Evolutionary conservation across 768 basidiomycete genomes (phyloP), one percentile per base, ranked within the genome.

Genomic region (Royoungia palumana): DNA sequence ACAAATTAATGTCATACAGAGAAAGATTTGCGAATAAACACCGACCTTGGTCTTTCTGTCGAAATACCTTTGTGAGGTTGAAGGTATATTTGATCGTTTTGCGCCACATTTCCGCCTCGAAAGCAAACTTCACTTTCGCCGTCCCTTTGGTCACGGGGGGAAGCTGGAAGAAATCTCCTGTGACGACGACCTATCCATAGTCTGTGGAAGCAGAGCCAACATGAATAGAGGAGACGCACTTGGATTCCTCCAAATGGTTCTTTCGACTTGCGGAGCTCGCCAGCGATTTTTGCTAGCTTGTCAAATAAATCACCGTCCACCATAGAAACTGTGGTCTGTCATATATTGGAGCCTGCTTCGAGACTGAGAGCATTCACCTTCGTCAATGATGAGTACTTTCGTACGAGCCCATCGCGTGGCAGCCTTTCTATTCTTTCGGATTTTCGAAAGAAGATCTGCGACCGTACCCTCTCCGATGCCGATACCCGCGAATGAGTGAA

Each of bases 101-200:
- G 30, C 68, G 70, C 96, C 96, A 97, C 46, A 70, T 66, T 16
- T 78, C 69, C 0, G 93, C 94, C 61, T 99, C 94, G 61, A 99
- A 99, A 1, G 91, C 92, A 59, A 97, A 98, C 60, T 85, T 91
- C 36, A 89, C 80, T 44, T 68, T 54, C 0, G 64, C 64, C n/a
- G 62, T 47, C 21, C 77, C 74, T 64, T 85, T 94, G 7, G 75
- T 74, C 0, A 98, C 94, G 2, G 96, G 96, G 0, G 96, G 96
- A 5, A 99, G 79, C 65, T 99, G 95, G 72, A 98, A 97, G 72
- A 98, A 98, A 64, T 99, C 96, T 8, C 96, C 96, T 2, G 94
- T 95, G 20, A 97, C 85, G 51, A 98, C 76, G 35, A 97, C 70
- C 89, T 93, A 62, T 37, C 39, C 38, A 36, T 17, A 43, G 22